Base-by-base conservation (phyloP, 768 basidiomycete genomes). In the Mycena haematopus region DNA sequence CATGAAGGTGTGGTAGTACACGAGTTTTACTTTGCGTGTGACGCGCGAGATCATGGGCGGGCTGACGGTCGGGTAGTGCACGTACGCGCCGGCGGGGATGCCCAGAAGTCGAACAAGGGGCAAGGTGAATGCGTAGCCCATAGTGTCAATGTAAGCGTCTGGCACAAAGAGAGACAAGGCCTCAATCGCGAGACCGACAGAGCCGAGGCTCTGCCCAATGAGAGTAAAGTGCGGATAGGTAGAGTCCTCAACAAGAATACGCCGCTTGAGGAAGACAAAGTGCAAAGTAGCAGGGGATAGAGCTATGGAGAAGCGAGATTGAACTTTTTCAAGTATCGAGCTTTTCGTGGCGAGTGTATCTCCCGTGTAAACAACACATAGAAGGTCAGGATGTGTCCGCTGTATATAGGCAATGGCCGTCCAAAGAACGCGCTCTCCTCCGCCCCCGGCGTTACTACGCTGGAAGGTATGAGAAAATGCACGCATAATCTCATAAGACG, bases 111-210 rank as follows among this genome's bases (percentile, higher is more conserved):
- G 76, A 9, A 95, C 88, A 31, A 91, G 77, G 19, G 90, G 93
- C 74, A 93, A 95, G 2, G 94, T 93, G 72, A 98, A 98, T 0
- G 95, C 95, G 69, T 95, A 97, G 29, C 97, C 97, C 96, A 99
- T 99, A 0, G 95, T 94, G 73, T 99, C 96, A 38, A 99, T 91
- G 76, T 88, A 99, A 1, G 96, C 78, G 75, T 99, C 94, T 2
- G 96, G 95, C 47, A 95, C 83, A 24, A 98, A 77, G 54, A 79
- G 81, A 0, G 84, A 75, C 78, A 98, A 82, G 2, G 93, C 95
- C 73, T 98, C 92, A 82, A 86, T 89, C 24, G 84, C 93, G 3
- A 98, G 83, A 55, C 84, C 80, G 76, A 97, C 86, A 10, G 93
- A 95, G 0, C 95, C 97, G 13, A 96, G 40, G 62, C 93, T 95